These are phyloP conservation scores for Pseudogymnoascus sp. DNA, from an alignment of 2,329 filamentous ascomycete genomes.

Conservation along the genomic window DNA sequence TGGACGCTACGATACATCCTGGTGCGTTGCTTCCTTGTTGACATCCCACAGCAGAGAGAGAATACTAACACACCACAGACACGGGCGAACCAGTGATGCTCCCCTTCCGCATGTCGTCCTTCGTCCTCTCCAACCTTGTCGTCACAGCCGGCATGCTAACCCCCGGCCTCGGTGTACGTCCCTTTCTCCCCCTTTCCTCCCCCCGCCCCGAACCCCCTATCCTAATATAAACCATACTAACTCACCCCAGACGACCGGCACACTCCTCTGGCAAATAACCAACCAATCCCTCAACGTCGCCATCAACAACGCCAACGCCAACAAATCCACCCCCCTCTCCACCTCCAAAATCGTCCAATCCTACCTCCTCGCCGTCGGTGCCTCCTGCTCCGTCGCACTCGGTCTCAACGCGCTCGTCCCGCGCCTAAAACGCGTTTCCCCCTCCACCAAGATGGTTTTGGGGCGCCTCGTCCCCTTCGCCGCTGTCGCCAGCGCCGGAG, in stretches of 20 bases:
- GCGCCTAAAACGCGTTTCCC: constrained; percentile 66
- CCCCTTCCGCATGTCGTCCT: constrained; percentile 96
- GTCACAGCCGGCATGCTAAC: constrained; percentile 97
- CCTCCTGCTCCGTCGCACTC: constrained; percentile 87
- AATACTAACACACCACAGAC: constrained; percentile 44
- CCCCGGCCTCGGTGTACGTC: constrained; percentile 65
- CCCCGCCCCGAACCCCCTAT: no score
- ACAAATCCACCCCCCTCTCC: constrained; percentile 88
- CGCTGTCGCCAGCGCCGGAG: constrained; percentile 84
- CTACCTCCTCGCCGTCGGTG: constrained; percentile 84
- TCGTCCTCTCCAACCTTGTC: constrained; percentile 85
- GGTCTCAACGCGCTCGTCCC: constrained; percentile 87
- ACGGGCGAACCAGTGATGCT: constrained; percentile 87
- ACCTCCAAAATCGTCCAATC: constrained; percentile 75
- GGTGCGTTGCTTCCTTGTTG: constrained; percentile 44
- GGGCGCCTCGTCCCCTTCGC: constrained; percentile 91
- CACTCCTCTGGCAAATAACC: constrained; percentile 85
- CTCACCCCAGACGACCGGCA: constrained; percentile 72
- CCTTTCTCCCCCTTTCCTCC: background rate
- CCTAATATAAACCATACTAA: no score
- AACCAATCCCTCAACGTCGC: constrained; percentile 98
- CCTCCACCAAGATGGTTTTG: constrained; percentile 67
- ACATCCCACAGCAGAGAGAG: constrained; percentile 1
- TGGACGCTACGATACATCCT: constrained; percentile 92
- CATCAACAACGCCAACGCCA: constrained; percentile 95